phyloP scores from a whole-genome alignment of 2,329 filamentous ascomycete genomes.

The Mycocentrospora acerina region DNA sequence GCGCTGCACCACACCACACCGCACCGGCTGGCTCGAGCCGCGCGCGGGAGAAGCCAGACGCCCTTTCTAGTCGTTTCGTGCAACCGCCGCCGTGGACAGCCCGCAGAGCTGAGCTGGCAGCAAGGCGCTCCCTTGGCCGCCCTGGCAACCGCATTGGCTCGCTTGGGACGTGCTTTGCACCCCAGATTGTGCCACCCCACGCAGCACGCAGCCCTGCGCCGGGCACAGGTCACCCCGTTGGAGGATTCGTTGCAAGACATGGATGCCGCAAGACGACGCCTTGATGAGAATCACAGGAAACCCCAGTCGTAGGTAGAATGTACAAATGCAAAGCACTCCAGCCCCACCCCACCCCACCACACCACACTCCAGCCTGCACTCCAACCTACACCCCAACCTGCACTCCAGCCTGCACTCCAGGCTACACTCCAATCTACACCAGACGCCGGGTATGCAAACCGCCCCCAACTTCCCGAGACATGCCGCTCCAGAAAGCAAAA shows the following conservation, averaged over 20 bases:
- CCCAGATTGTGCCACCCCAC: slow-evolving; percentile 20
- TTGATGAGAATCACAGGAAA: slow-evolving; percentile 2
- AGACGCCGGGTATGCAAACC: slow-evolving; percentile 9
- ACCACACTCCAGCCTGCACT: no score
- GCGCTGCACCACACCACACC: no score
- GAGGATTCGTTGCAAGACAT: no score
- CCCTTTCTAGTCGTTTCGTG: slow-evolving; percentile 1
- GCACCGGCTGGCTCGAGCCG: slow-evolving; percentile 3
- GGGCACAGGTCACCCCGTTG: background rate
- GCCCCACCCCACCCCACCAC: slow-evolving; percentile 3
- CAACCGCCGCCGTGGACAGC: slow-evolving; percentile 11
- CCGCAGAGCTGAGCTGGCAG: slow-evolving; percentile 3
- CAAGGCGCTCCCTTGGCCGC: slow-evolving; percentile 4
- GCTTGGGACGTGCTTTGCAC: slow-evolving; percentile 25
- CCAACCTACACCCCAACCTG: background rate
- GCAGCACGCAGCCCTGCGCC: slow-evolving; percentile 17
- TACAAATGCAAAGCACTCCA: slow-evolving; percentile 1
- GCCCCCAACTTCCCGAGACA: slow-evolving; percentile 2
- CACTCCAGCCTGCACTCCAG: no score
- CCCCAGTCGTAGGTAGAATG: slow-evolving; percentile 2
- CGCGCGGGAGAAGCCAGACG: background rate
- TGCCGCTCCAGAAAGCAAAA: no score
- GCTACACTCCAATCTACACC: background rate
- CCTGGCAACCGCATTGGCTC: slow-evolving; percentile 28
- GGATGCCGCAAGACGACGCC: no score